These are phyloP conservation scores for Agrocybe praecox DNA, from an alignment of 768 basidiomycete genomes.

Conservation along the genomic window DNA sequence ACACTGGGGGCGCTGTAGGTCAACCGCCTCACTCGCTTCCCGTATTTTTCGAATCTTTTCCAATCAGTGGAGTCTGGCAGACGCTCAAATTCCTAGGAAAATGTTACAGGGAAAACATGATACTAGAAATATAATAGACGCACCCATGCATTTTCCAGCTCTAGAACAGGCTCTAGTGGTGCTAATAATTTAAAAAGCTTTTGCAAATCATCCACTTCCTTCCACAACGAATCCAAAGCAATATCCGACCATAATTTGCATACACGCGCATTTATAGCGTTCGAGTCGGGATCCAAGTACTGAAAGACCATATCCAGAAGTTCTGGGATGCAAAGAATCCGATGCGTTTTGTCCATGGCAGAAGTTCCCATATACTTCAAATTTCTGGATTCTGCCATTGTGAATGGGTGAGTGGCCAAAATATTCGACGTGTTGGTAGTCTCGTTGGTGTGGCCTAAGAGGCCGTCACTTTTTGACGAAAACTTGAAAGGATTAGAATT, in stretches of 20 bases:
- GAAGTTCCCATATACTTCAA: too few relatives aligned
- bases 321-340: constrained; percentile 58
- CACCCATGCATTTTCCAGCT: constrained; percentile 26
- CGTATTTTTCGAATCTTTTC: constrained; percentile 56
- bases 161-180: constrained; percentile 32
- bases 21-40: constrained; percentile 47
- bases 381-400: too few relatives aligned
- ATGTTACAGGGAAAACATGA: neutral
- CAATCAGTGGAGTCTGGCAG: constrained; percentile 52
- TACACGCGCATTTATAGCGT: constrained; percentile 50
- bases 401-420: too few relatives aligned
- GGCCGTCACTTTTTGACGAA: too few relatives aligned
- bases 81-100: constrained; percentile 42
- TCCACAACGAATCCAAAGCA: constrained; percentile 62
- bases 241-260: constrained; percentile 63
- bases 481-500: too few relatives aligned
- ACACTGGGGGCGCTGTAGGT: constrained; percentile 15
- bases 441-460: too few relatives aligned
- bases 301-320: constrained; percentile 59
- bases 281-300: constrained; percentile 41
- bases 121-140: constrained; percentile 10
- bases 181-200: constrained; percentile 51
- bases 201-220: constrained; percentile 46
- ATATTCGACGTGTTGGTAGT: too few relatives aligned
- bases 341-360: constrained; percentile 19